Conservation (phyloP, 1,284 basidiomycete genomes). For the Ganoderma sp. region DNA sequence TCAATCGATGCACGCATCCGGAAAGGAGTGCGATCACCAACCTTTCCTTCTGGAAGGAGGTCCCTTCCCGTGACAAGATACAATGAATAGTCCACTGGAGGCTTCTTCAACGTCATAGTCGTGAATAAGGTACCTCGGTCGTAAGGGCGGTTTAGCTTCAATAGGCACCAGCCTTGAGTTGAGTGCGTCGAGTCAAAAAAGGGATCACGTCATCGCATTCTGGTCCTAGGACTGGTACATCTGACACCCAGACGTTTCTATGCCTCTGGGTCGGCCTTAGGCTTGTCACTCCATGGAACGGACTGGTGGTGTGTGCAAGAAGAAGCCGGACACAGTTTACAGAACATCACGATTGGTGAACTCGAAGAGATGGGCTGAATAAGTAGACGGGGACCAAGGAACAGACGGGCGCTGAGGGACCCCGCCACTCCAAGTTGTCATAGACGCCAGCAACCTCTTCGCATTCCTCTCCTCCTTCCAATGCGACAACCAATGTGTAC, state of each 20-base stretch:
- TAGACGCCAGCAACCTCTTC: neutral
- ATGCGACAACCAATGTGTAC: neutral
- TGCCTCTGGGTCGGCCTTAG: neutral
- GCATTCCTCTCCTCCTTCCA: neutral
- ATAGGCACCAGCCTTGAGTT: neutral
- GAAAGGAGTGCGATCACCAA: conserved; percentile 35
- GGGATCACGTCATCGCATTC: conserved; percentile 7
- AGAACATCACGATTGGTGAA: neutral
- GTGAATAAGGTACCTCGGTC: neutral
- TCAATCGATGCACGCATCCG: too few relatives aligned
- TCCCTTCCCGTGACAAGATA: conserved; percentile 89
- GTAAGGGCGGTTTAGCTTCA: neutral
- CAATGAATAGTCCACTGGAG: conserved; percentile 67
- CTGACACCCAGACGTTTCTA: neutral
- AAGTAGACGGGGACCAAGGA: neutral
- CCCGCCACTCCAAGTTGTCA: neutral
- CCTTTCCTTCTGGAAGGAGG: conserved; percentile 81
- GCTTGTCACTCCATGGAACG: neutral
- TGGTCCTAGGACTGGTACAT: neutral
- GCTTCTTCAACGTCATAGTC: conserved; percentile 26
- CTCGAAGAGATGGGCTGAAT: neutral
- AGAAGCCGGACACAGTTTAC: neutral
- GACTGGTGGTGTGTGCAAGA: neutral
- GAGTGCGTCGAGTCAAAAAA: neutral
- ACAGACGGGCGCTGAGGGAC: neutral